Conservation (phyloP, 1,284 basidiomycete species). For the Tylopilus orsonianus region DNA sequence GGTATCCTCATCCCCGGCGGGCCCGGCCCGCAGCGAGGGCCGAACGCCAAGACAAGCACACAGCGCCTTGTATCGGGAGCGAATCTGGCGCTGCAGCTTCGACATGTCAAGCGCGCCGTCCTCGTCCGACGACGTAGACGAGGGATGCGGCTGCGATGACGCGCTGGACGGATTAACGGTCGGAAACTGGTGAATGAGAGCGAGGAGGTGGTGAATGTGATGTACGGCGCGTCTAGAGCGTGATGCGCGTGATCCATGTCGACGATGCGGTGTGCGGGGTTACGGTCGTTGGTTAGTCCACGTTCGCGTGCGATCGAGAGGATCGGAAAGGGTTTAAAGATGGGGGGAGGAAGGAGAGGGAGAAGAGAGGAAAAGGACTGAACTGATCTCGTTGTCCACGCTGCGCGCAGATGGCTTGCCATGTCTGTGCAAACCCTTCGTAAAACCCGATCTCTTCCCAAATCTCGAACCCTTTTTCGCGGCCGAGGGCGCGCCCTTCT, state of each 20-base stretch:
- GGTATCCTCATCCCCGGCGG: conserved; percentile 13
- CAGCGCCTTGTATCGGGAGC: conserved; percentile 84
- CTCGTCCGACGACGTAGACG: conserved; percentile 20
- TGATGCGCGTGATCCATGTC: neutral
- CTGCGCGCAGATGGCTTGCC: conserved; percentile 50
- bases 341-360: neutral
- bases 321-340: neutral
- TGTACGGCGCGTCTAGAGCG: conserved; percentile 54
- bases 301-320: neutral
- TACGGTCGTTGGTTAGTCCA: conserved; percentile 4
- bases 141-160: conserved; percentile 19
- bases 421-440: conserved; percentile 78
- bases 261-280: neutral
- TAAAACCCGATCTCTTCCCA: conserved; percentile 98
- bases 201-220: conserved; percentile 69
- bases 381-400: conserved; percentile 50
- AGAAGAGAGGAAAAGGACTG: conserved; percentile 16
- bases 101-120: conserved; percentile 65
- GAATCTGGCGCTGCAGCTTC: conserved; percentile 78
- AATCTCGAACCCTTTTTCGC: conserved; percentile 91
- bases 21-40: conserved; percentile 52
- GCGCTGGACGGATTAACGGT: conserved; percentile 60
- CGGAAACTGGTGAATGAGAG: conserved; percentile 77
- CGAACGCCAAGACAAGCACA: conserved; percentile 82
- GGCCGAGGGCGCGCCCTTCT: conserved; percentile 88